Percentiles rank a stretch among this genome's conserved stretches.
Evolutionary conservation across 768 basidiomycete species (phyloP).

Genomic region (Kwoniella sp.): DNA sequence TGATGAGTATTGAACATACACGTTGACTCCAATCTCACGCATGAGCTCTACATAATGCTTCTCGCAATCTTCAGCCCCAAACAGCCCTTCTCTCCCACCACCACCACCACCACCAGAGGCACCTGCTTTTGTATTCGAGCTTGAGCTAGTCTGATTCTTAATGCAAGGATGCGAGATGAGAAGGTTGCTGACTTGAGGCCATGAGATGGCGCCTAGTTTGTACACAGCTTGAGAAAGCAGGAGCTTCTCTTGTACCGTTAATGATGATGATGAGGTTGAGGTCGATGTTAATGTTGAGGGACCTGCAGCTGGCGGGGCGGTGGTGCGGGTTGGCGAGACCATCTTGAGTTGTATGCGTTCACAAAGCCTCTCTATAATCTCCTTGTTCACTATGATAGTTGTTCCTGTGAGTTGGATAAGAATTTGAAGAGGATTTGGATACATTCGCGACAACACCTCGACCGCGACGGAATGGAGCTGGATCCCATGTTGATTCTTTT

Average conservation of each 20-base stretch:
- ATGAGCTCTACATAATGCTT: conserved; percentile 69
- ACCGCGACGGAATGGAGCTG: no score
- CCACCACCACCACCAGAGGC: no score
- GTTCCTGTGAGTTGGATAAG: no score
- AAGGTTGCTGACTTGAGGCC: conserved; percentile 68
- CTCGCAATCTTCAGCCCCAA: conserved; percentile 72
- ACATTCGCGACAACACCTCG: no score
- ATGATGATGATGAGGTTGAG: conserved; percentile 9
- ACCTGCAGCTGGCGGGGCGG: neutral
- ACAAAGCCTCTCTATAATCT: no score
- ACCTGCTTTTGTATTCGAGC: conserved; percentile 58
- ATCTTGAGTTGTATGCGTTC: no score
- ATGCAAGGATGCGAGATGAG: conserved; percentile 67
- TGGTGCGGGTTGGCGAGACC: neutral
- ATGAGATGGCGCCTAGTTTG: conserved; percentile 67
- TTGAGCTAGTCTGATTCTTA: conserved; percentile 55
- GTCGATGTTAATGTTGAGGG: neutral
- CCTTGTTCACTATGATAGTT: no score
- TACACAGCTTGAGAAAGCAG: conserved; percentile 83
- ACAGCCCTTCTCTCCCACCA: conserved; percentile 60
- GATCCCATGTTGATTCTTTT: no score
- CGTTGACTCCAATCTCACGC: conserved; percentile 67
- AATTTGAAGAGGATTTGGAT: no score
- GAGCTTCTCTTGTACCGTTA: conserved; percentile 65
- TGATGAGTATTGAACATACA: conserved; percentile 42